Conservation (phyloP, 768 basidiomycete species). For the Tulasnella sp. region DNA sequence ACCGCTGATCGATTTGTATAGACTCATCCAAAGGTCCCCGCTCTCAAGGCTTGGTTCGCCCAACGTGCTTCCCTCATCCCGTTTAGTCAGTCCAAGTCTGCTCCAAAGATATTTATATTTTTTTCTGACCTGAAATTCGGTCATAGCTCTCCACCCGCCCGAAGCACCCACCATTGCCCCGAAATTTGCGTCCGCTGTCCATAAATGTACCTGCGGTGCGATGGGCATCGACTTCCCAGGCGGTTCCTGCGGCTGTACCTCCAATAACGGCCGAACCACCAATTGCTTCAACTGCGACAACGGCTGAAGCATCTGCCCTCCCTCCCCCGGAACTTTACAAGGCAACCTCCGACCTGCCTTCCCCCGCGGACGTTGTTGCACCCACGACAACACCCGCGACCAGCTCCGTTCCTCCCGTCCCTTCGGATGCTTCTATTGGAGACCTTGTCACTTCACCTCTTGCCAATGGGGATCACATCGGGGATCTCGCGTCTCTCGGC, state of each 20-base stretch:
- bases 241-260: neutral
- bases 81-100: neutral
- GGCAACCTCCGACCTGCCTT: neutral
- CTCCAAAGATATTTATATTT: neutral
- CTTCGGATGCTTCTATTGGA: constrained; percentile 15
- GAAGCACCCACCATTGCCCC: constrained; percentile 15
- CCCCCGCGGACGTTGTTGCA: neutral
- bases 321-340: constrained; percentile 10
- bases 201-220: neutral
- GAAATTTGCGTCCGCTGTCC: constrained; percentile 3
- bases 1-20: neutral
- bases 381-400: neutral
- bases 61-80: neutral
- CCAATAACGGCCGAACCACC: neutral
- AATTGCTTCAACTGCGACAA: neutral
- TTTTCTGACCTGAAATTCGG: neutral
- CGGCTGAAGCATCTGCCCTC: constrained; percentile 3
- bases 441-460: constrained; percentile 27
- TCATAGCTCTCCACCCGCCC: neutral
- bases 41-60: constrained; percentile 5
- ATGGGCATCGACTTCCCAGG: neutral
- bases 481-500: constrained; percentile 72
- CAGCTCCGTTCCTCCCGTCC: neutral
- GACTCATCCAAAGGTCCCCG: constrained; percentile 3
- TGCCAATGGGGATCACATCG: constrained; percentile 42